Percentiles rank a stretch among this genome's conserved stretches.
phyloP scores from a whole-genome alignment of 163 green algal genomes.

The Scenedesmus sp. region DNA sequence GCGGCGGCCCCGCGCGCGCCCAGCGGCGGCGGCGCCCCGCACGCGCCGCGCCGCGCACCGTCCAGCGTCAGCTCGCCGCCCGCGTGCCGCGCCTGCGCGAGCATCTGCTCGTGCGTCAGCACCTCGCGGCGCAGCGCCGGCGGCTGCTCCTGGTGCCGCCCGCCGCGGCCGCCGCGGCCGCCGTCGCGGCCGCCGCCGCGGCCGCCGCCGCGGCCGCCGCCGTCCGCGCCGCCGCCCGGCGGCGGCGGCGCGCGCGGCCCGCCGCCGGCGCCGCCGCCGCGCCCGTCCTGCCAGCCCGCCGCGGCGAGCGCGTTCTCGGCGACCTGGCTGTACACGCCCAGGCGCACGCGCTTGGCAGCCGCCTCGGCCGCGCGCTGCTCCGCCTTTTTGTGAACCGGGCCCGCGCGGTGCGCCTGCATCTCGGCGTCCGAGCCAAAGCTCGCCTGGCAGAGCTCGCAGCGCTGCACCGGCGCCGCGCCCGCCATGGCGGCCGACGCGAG shows the following conservation, averaged over 20 bases:
- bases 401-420: slow-evolving; percentile 50
- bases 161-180: background rate
- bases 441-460: slow-evolving; percentile 50
- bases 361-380: slow-evolving; percentile 15
- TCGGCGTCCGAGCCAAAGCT: slow-evolving; percentile 40
- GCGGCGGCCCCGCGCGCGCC: too few species aligned
- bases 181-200: slow-evolving; percentile 2
- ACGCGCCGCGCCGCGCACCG: slow-evolving; percentile 4
- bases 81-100: background rate
- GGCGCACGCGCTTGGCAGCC: slow-evolving; percentile 27
- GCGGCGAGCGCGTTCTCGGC: slow-evolving; percentile 22
- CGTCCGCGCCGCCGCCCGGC: too few species aligned
- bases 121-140: background rate
- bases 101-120: slow-evolving; percentile 24
- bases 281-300: slow-evolving; percentile 33
- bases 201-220: slow-evolving; percentile 20
- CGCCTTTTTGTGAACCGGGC: slow-evolving; percentile 52
- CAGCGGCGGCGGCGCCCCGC: background rate
- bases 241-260: too few species aligned
- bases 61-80: slow-evolving; percentile 29
- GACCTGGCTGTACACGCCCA: slow-evolving; percentile 29
- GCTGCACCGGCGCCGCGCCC: background rate
- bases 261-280: background rate
- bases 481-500: slow-evolving; percentile 17
- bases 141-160: background rate